Evolutionary conservation across 768 basidiomycete species (phyloP), one percentile per base, ranked within the genome.

Genomic region (Candolleomyces aberdarensis): DNA sequence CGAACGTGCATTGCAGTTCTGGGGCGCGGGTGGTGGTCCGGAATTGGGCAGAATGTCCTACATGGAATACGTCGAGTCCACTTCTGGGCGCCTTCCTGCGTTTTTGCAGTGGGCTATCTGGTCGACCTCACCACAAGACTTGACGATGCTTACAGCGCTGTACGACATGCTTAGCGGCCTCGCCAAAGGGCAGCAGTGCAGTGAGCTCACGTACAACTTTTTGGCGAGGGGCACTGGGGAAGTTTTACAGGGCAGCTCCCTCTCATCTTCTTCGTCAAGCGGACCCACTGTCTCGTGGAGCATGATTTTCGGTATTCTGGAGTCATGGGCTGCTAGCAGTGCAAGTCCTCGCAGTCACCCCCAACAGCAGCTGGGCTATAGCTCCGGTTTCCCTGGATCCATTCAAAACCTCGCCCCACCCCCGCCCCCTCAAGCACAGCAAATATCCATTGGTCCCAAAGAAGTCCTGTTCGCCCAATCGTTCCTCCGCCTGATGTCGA

Each of bases 51-150:
- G 73, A 29, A 70, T 78, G 13, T 75, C 83, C 3, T 89, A 89
- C 66, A 69, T 85, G 62, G 86, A 91, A 64, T 72, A 74, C 40
- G 66, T 82, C 0, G 91, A 93, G 66, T 78, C 81, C n/a, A 83
- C 80, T 2, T 71, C 71, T n/a, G 75, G 75, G 39, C 68, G 70
- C 49, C 68, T 76, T 46, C 75, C 75, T 6, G 65, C 86, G 1
- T 96, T 96, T 71, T 75, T 96, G 52, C 91, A 93, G 60, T 96
- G 94, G 94, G 92, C 92, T 0, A 85, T 92, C 9, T 91, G 89
- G 89, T 90, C 89, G 0, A 91, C 91, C 0, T 86, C 92, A 59
- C 78, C 83, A 5, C 83, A 88, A 61, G 91, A 93, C 62, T 68
- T 83, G 6, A 83, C 83, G 1, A 87, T 93, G 85, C 80, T 88